A percentile compares a stretch with the other conserved stretches of the same genome.
Evolutionary conservation across 2,329 filamentous ascomycete species (phyloP).

Genomic region (Ophiosphaerella korrae): DNA sequence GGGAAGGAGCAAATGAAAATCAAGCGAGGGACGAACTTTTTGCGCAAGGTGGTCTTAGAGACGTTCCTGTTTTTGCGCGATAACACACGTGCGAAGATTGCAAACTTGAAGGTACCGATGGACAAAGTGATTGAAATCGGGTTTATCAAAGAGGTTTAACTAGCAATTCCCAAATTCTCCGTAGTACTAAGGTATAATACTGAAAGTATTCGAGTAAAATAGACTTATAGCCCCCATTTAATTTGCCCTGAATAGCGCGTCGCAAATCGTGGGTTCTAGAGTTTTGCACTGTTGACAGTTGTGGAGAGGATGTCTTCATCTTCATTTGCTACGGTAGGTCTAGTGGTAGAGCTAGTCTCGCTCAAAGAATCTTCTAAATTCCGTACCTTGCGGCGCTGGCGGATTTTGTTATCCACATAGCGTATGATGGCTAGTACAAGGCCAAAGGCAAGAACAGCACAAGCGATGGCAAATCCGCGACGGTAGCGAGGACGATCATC

Average conservation of each 20-base stretch:
- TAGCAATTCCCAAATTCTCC: neutral
- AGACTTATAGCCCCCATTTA: too few relatives aligned
- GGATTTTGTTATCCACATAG: conserved; percentile 50
- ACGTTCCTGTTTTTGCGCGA: conserved; percentile 69
- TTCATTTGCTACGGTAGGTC: too few relatives aligned
- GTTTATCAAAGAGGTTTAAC: conserved; percentile 68
- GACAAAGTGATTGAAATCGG: conserved; percentile 71
- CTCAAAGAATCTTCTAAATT: conserved; percentile 11
- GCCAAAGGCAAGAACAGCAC: conserved; percentile 53
- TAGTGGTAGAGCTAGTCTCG: too few relatives aligned
- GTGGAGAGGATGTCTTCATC: too few relatives aligned
- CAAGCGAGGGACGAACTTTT: conserved; percentile 46
- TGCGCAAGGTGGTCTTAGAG: conserved; percentile 56
- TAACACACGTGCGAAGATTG: conserved; percentile 69
- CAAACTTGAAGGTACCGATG: conserved; percentile 63
- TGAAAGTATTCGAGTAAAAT: too few relatives aligned
- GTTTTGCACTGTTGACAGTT: too few relatives aligned
- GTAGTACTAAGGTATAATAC: too few relatives aligned
- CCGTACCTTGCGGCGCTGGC: conserved; percentile 10
- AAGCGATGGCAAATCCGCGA: conserved; percentile 56
- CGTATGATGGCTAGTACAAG: conserved; percentile 50
- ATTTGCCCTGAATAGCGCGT: too few relatives aligned
- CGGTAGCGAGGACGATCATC: conserved; percentile 60
- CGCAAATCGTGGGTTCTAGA: too few relatives aligned
- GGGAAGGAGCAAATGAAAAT: conserved; percentile 59